Conservation (phyloP, 1,284 basidiomycete species). For the Cystobasidiaceae sp. region DNA sequence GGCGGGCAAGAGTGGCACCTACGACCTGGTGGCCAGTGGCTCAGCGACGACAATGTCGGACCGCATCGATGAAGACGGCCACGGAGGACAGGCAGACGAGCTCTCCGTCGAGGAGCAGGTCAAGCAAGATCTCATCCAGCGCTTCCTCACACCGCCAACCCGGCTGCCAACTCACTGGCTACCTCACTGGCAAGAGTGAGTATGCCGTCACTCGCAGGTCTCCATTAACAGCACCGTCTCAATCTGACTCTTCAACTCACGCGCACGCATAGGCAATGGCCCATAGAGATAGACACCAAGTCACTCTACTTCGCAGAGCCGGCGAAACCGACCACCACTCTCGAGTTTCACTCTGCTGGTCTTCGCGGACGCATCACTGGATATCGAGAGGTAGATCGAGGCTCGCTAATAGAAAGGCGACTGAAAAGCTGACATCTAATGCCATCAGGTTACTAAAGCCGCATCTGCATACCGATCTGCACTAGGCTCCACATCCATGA, state of each 20-base stretch:
- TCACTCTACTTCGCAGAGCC: slow-evolving; percentile 20
- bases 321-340: slow-evolving; percentile 52
- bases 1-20: too few species aligned
- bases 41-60: too few species aligned
- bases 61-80: too few species aligned
- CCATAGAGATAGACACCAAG: slow-evolving; percentile 2
- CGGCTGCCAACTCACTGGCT: slow-evolving; percentile 29
- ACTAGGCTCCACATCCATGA: slow-evolving; percentile 59
- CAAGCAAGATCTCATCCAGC: slow-evolving; percentile 17
- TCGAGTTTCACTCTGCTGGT: slow-evolving; percentile 70
- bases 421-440: too few species aligned
- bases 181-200: slow-evolving; percentile 23
- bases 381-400: slow-evolving; percentile 70
- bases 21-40: too few species aligned
- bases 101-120: background rate
- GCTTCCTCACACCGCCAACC: slow-evolving; percentile 24
- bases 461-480: slow-evolving; percentile 31
- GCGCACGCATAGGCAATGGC: slow-evolving; percentile 32
- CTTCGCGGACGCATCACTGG: slow-evolving; percentile 72
- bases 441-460: slow-evolving; percentile 10
- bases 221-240: too few species aligned
- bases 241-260: too few species aligned
- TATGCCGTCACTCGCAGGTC: background rate
- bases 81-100: too few species aligned
- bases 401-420: slow-evolving; percentile 59